Base-by-base conservation (phyloP, 2,329 filamentous ascomycete genomes). In the Bipolaris sorokiniana region DNA sequence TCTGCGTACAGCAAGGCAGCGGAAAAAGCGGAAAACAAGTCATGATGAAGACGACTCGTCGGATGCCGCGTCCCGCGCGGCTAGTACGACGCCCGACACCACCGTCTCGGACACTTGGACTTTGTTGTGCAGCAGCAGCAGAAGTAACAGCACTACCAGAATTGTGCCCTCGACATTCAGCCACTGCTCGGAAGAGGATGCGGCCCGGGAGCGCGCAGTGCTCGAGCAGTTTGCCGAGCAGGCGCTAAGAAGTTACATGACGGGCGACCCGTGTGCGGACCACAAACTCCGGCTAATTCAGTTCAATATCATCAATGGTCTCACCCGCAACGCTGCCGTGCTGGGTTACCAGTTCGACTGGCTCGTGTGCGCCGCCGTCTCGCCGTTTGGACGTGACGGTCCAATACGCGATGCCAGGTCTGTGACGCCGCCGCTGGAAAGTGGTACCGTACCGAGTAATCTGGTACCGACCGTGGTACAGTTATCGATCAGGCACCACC, bases 401-500 rank as follows among this genome's bases (percentile, higher is more conserved):
- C 26, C 26, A 28, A 9, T 28, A 9, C 9, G 26, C 26, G 26
- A 28, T 28, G 26, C 26, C 7, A 28, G 26, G 26, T 28, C 1
- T 31, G 34, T 5, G 60, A 59, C 15, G 58, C 54, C 20, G 53
- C 56, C 31, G 48, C 50, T 2, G 49, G 46, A 1, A 22, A 36
- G 7, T 22, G 48, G 5, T n/a, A 41, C 9, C 7, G 22, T 42
- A 34, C 48, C 48, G 11, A 22, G 23, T 15, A 40, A 40, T 15
- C 41, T 56, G 11, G 18, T 31, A 1, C 48, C 53, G 0, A 56
- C 53, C 1, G 22, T 33, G 1, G 20, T 80, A 3, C 80, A 82
- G 51, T 59, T 63, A 18, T 65, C 65, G 0, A 64, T 72, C 0
- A 64, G 69, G 6, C 79, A 82, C 51, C 80, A 82, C 59, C 79